Evolutionary conservation across 257 asterid species (phyloP).

Genomic region (Nicotiana knightiana): DNA sequence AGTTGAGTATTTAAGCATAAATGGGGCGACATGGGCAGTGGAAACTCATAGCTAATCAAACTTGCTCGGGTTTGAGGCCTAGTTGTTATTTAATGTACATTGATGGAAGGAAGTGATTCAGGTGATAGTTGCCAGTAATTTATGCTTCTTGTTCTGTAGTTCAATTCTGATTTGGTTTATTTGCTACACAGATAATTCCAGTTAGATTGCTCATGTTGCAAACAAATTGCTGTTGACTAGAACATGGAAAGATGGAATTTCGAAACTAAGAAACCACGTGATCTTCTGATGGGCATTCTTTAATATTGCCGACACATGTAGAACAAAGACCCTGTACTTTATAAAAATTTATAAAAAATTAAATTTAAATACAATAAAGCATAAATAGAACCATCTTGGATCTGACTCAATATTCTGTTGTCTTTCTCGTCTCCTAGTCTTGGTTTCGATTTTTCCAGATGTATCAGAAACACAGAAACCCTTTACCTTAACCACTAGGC

Average conservation of each 20-base stretch:
- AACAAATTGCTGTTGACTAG: background rate
- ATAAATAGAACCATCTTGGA: conserved; percentile 3
- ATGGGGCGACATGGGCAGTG: background rate
- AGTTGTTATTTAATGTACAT: background rate
- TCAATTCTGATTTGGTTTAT: background rate
- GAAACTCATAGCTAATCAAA: background rate
- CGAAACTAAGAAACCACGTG: background rate
- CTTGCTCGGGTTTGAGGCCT: background rate
- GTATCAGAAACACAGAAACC: too few relatives aligned
- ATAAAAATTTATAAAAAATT: background rate
- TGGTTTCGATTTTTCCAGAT: too few relatives aligned
- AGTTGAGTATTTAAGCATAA: background rate
- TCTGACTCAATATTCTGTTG: background rate
- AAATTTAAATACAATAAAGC: background rate
- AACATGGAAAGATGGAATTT: background rate
- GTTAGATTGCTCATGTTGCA: background rate
- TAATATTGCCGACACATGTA: background rate
- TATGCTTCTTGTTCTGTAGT: background rate
- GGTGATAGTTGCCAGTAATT: background rate
- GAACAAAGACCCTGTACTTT: background rate
- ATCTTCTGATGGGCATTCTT: background rate
- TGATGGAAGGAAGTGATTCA: background rate
- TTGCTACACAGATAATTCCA: background rate
- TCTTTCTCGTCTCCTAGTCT: background rate
- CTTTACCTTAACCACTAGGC: too few relatives aligned